Base-by-base conservation (phyloP, 2,329 filamentous ascomycete species). In the Cordyceps militaris region DNA sequence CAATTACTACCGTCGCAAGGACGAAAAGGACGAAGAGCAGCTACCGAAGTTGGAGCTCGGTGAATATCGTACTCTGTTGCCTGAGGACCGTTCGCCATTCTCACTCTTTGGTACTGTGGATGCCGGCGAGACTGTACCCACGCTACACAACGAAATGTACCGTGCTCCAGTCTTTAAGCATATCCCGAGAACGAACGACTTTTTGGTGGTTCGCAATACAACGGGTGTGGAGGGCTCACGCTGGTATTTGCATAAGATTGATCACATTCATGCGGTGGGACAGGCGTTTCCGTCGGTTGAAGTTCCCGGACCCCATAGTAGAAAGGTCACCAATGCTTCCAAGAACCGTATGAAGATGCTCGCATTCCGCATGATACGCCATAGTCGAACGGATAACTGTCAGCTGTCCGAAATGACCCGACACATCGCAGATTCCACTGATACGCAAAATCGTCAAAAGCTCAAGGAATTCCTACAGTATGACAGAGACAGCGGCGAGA, bases 281-380 rank as follows among this genome's bases (percentile, higher is more conserved):
- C 94, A 99, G 69, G 88, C 93, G 57, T 91, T 97, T 67, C 94
- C 94, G 1, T 91, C 89, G 0, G 85, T 93, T 30, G 92, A 97
- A 66, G 88, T 99, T 5, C 94, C 94, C 3, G 92, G 92, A 0
- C 93, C 92, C 3, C 92, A 97, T 69, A 95, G 91, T 38, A 83
- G 94, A 61, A 96, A 94, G 71, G 93, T 97, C 30, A 99, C 94
- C 0, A 96, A 95, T 58, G 91, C 93, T n/a, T 87, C 90, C 36
- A 99, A 99, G 77, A 96, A 94, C 71, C 85, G 94, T 36, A 86
- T 99, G 72, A 96, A 94, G 76, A 97, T 97, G 87, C 85, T 99
- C 40, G 89, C 91, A 0, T 97, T 91, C 70, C 88, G 94, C 52
- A 85, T 96, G 69, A 89, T 96, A 66, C 83, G 86, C 61, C 89